A percentile compares a stretch with the other conserved stretches of the same genome.
Conservation (phyloP, 768 basidiomycete species). For the Mycena venus region DNA sequence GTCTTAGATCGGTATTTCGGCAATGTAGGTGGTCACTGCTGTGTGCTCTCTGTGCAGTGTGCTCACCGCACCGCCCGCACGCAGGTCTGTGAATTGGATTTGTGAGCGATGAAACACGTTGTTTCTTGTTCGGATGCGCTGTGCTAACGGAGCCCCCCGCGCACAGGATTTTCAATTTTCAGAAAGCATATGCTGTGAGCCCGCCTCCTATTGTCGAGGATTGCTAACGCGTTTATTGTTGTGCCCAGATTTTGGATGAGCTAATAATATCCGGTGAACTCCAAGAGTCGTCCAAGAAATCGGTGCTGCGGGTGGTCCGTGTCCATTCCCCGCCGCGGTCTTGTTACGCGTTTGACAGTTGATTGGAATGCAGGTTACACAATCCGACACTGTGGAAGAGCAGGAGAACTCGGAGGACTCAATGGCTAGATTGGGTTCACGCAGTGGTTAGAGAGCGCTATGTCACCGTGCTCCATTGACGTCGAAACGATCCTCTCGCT, state of each 20-base stretch:
- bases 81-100: slow-evolving; percentile 85
- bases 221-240: background rate
- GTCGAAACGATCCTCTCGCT: background rate
- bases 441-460: slow-evolving; percentile 68
- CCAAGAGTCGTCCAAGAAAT: slow-evolving; percentile 88
- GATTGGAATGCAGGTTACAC: slow-evolving; percentile 75
- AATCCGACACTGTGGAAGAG: slow-evolving; percentile 87
- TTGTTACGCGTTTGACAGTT: background rate
- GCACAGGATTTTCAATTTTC: slow-evolving; percentile 87
- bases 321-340: background rate
- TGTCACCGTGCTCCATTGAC: slow-evolving; percentile 27
- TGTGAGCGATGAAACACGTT: slow-evolving; percentile 59
- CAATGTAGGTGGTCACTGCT: slow-evolving; percentile 63
- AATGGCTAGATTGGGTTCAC: slow-evolving; percentile 81
- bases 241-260: slow-evolving; percentile 76
- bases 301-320: slow-evolving; percentile 70
- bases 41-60: slow-evolving; percentile 30
- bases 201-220: background rate
- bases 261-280: slow-evolving; percentile 88
- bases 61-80: background rate
- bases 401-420: slow-evolving; percentile 89
- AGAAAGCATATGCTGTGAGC: slow-evolving; percentile 84
- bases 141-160: slow-evolving; percentile 18
- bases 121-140: slow-evolving; percentile 2
- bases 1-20: slow-evolving; percentile 84